Evolutionary conservation across 2,329 filamentous ascomycete genomes (phyloP).

Genomic region (Hymenoscyphus scutula): DNA sequence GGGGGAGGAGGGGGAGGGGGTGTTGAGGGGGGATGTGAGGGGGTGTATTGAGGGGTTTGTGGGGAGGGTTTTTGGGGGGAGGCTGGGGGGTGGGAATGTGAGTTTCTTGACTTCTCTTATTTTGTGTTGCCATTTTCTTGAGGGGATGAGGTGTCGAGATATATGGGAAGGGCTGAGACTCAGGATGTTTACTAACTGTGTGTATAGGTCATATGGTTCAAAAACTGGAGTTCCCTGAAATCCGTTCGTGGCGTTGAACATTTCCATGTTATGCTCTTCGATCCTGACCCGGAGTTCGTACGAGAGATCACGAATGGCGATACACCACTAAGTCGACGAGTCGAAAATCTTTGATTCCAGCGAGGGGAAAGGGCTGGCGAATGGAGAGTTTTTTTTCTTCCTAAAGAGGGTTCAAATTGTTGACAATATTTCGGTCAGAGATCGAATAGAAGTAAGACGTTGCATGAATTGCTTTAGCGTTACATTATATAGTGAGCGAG

Average conservation of each 20-base stretch:
- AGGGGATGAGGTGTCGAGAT: constrained; percentile 33
- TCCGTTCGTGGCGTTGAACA: constrained; percentile 86
- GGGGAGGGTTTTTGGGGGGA: constrained; percentile 58
- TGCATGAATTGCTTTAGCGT: neutral
- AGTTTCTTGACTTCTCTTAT: constrained; percentile 32
- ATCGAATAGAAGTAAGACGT: neutral
- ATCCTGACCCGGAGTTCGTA: constrained; percentile 70
- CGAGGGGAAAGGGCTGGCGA: neutral
- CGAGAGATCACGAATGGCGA: constrained; percentile 71
- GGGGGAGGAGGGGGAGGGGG: constrained; percentile 33
- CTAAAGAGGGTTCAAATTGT: neutral
- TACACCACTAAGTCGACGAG: constrained; percentile 57
- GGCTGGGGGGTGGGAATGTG: constrained; percentile 54
- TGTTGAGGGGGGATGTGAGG: constrained; percentile 63
- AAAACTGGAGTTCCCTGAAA: constrained; percentile 84
- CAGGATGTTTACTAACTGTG: neutral
- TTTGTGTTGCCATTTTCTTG: constrained; percentile 6
- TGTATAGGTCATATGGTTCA: constrained; percentile 70
- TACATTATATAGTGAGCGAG: neutral
- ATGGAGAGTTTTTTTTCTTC: neutral
- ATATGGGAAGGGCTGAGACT: neutral
- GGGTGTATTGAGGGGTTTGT: constrained; percentile 71
- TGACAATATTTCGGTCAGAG: neutral
- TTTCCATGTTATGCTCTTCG: constrained; percentile 88
- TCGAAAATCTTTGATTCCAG: constrained; percentile 1